Evolutionary conservation across 2,329 filamentous ascomycete genomes (phyloP), one percentile per base, ranked within the genome.

Genomic region (Colletotrichum somersetense): DNA sequence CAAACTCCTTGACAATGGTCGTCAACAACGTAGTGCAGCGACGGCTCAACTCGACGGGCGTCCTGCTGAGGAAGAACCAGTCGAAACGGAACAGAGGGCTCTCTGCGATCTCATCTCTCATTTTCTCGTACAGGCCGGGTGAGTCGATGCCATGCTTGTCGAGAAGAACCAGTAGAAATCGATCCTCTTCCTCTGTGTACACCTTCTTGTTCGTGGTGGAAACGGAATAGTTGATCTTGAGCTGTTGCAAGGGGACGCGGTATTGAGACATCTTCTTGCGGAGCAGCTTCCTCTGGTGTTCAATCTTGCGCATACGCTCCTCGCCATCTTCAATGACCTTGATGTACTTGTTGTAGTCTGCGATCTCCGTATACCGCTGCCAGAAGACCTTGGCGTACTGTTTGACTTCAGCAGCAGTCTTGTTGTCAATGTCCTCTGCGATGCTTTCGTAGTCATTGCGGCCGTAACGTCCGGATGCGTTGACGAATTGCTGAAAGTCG

Each of bases 191-290:
- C 80, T 99, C 97, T 0, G 95, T 98, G 81, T 99, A 99, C 1
- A 99, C 95, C 85, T 99, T 99, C 86, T 99, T 99, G 89, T 99
- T 99, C 12, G 97, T 99, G 2, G 96, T 99, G 8, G 95, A 97
- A 38, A 99, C 96, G 0, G 95, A 97, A 83, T 99, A 99, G 84
- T 97, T 98, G 85, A 99, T 95, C 86, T 97, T 97, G 78, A 99
- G 91, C 82, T 99, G 96, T 81, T 99, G 96, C 20, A 99, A 88
- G 33, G 96, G 97, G 62, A 98, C 96, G n/a, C 96, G 93, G 80
- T 97, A 98, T 86, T 96, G 94, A 77, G 92, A 89, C 89, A 99
- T 93, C 89, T 99, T 99, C 89, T 95, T 97, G 74, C 92, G 91
- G 67, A 99, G 88, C 85, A 98, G 92, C 83, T 97, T 96, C 74